Conservation (phyloP, 2,329 filamentous ascomycete genomes). For the Colletotrichum paranaense region DNA sequence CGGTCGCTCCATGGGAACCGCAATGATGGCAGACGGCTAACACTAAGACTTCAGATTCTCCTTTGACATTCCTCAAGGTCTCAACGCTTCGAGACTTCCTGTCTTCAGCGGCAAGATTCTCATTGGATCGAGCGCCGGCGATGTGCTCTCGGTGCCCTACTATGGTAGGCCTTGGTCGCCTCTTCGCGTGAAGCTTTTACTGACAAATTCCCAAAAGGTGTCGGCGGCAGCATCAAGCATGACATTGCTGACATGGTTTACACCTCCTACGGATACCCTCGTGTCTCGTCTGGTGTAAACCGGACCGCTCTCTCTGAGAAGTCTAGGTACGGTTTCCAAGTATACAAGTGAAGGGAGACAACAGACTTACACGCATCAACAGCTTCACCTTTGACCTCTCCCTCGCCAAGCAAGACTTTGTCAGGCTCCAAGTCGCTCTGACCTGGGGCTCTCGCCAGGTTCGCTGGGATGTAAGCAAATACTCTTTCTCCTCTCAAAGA, state of each 20-base stretch:
- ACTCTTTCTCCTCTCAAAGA: background rate
- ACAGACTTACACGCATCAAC: background rate
- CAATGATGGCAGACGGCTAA: background rate
- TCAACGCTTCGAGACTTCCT: constrained; percentile 44
- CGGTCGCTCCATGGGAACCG: no score
- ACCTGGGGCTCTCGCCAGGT: constrained; percentile 42
- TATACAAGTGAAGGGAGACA: no score
- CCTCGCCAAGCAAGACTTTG: constrained; percentile 41
- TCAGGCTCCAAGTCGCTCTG: constrained; percentile 37
- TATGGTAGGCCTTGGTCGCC: constrained; percentile 36
- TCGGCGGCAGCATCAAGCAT: constrained; percentile 31
- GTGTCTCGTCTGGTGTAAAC: constrained; percentile 20
- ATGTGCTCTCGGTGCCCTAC: constrained; percentile 48
- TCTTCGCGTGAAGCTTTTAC: no score
- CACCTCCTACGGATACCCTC: constrained; percentile 20
- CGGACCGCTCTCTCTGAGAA: constrained; percentile 17
- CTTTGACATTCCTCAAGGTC: constrained; percentile 47
- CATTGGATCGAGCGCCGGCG: constrained; percentile 45
- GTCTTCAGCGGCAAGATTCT: constrained; percentile 49
- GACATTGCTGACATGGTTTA: constrained; percentile 23
- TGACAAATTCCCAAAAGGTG: background rate
- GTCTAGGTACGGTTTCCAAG: background rate
- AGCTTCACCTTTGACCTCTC: constrained; percentile 41
- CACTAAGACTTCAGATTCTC: constrained; percentile 34
- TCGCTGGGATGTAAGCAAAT: constrained; percentile 40